phyloP scores from a whole-genome alignment of 148 eudicot species.

The Silene uniflora region DNA sequence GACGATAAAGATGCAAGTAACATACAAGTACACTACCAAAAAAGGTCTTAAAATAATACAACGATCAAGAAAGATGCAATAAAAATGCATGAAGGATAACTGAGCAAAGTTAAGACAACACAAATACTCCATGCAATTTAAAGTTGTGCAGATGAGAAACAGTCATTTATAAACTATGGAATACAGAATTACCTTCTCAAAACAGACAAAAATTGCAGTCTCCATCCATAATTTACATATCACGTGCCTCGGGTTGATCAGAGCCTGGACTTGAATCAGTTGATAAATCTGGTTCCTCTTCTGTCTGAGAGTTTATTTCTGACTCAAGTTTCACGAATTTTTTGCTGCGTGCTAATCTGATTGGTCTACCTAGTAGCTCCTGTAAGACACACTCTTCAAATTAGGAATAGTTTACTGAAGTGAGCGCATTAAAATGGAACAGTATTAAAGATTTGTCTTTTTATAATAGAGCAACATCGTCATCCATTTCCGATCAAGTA shows the following conservation, averaged over 20 bases:
- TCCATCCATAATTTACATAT: slow-evolving; percentile 18
- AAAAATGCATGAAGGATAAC: not conserved
- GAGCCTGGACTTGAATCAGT: slow-evolving; percentile 20
- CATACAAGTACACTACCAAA: not conserved
- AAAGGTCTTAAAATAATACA: not conserved
- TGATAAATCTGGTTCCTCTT: slow-evolving; percentile 27
- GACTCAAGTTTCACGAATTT: slow-evolving; percentile 57
- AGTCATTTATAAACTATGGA: not conserved
- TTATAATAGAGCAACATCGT: not conserved
- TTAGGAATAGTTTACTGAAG: not conserved
- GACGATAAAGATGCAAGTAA: not conserved
- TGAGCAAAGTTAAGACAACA: not conserved
- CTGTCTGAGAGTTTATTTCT: slow-evolving; percentile 36
- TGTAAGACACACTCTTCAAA: slow-evolving; percentile 25
- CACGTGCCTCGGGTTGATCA: slow-evolving; percentile 32
- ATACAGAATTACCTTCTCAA: slow-evolving; percentile 20
- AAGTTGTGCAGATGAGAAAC: not conserved
- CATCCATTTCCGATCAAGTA: not conserved
- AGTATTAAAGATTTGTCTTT: not conserved
- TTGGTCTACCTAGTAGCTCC: slow-evolving; percentile 68
- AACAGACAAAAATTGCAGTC: slow-evolving; percentile 3
- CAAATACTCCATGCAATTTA: not conserved
- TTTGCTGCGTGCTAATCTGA: slow-evolving; percentile 65
- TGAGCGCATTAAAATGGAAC: not conserved
- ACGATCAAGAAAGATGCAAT: not conserved